Evolutionary conservation across 2,329 filamentous ascomycete species (phyloP), one percentile per base, ranked within the genome.

Genomic region (Phaeosphaeria sp.): DNA sequence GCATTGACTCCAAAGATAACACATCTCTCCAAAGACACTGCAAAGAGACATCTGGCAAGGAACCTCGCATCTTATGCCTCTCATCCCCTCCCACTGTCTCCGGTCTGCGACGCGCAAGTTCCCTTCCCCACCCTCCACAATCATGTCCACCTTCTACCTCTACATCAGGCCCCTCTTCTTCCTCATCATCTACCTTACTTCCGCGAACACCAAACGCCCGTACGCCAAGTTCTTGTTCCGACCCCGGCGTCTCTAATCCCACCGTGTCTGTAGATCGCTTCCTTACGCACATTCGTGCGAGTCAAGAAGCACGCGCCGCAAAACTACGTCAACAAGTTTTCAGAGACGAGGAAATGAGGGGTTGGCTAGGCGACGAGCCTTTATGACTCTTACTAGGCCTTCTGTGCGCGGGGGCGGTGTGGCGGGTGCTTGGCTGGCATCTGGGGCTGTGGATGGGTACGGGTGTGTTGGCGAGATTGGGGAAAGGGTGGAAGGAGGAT

Each of bases 261-360:
- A 45, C 49, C 39, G 42, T 45, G n/a, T n/a, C n/a, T n/a, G 11
- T 30, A 4, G 55, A 55, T 21, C 50, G 50, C n/a, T 66, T 66
- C 52, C 49, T 66, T 11, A 55, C 30, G 8, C 59, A 64, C 36
- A 48, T 66, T 2, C 50, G 63, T 2, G 61, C 61, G 11, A 66
- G 63, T 48, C 51, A 62, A 17, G 61, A 66, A 27, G 59, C 54
- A 54, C 25, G 50, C 8, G 25, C 43, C 2, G 43, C 18, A 15
- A 24, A 45, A 8, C 8, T 13, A 17, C 22, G 21, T 9, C 18
- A 20, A 7, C 11, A 22, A 7, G 8, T 21, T 20, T n/a, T 21
- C 21, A 24, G 21, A 13, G 17, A 24, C 11, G 43, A 17, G 11
- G 43, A 24, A 3, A 45, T 11, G 18, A 20, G 18, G 6, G 20